Evolutionary conservation across 148 eudicot species (phyloP), one percentile per base, ranked within the genome.

Genomic region (Simmondsia chinensis): DNA sequence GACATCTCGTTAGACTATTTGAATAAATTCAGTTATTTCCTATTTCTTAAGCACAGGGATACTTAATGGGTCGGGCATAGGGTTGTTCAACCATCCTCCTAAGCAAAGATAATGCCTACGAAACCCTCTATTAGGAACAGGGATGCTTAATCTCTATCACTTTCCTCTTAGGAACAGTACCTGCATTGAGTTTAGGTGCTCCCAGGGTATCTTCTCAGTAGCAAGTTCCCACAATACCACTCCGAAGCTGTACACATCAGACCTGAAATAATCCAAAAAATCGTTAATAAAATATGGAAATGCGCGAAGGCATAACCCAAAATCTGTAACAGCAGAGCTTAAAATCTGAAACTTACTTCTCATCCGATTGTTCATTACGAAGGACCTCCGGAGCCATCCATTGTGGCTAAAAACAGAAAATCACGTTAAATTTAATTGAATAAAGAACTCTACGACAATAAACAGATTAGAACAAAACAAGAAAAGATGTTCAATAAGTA

Each of bases 371-470:
- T 59, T 81, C 99, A 58, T 80, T 86, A 17, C 99, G 94, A 61
- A 93, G 94, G 64, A 80, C 94, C 69, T 91, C 99, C 19, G 99
- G 99, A 48, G 99, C 99, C 99, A 91, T 91, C 99, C 99, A 93
- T 48, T 93, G 99, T 54, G 99, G 96, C 99, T 93, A 66, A 64
- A 74, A 37, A 26, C 38, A 10, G 25, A 25, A 54, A 46, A 30
- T 25, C 40, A 20, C 11, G 38, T 24, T 25, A 35, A 6, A 12
- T 8, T 45, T 19, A 17, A 9, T 14, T 12, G 18, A 39, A 40
- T 39, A 22, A 7, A 20, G 6, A 9, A 19, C 12, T 20, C 26
- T 17, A 19, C 14, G 39, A 48, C 41, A 19, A 55, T 39, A 43
- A 14, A n/a, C 43, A 16, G 15, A 22, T 6, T 16, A 26, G 7